Evolutionary conservation across 1,139 yeast genomes (phyloP), one percentile per base, ranked within the genome.

Genomic region (Yamadazyma jaroonii): DNA sequence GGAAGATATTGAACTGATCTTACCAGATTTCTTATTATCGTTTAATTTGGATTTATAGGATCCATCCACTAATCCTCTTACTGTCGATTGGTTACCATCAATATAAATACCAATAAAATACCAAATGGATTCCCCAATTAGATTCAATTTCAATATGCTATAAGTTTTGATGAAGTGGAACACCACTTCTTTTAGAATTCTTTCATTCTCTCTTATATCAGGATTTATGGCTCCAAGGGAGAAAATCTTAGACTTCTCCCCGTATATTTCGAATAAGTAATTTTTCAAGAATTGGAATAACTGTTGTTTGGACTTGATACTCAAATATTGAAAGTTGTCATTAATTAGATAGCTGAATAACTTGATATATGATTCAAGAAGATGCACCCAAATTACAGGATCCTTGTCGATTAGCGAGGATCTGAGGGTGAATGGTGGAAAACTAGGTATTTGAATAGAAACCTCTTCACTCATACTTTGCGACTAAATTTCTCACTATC

Each of bases 321-420:
- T 64, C 17, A 84, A 56, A 30, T 62, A 62, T 25, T 55, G 50
- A 10, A 54, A 40, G 47, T 58, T 55, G 11, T 60, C 62, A 9
- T 60, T 54, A 13, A 75, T 56, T 28, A 82, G 56, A 42, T 64
- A 73, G 40, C 70, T 67, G 47, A 79, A 68, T 14, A 78, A 61
- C 20, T 56, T 56, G 37, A 82, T 76, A 54, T 82, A 84, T 4
- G 77, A 77, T 45, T 81, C 85, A 11, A 84, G 60, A 23, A 82
- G 60, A 55, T 83, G 88, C 3, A 74, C 83, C 89, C 90, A 84
- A 9, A 84, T 84, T 25, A 84, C 89, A 0, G 94, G 94, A 53
- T 84, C 94, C 48, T 79, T 83, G 50, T 84, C 92, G 8, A 83
- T 81, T 50, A 84, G 64, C 8, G 87, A 79, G 0, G 90, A 84